phyloP scores from a whole-genome alignment of 2,329 filamentous ascomycete species.

The Trichocomaceae sp. region DNA sequence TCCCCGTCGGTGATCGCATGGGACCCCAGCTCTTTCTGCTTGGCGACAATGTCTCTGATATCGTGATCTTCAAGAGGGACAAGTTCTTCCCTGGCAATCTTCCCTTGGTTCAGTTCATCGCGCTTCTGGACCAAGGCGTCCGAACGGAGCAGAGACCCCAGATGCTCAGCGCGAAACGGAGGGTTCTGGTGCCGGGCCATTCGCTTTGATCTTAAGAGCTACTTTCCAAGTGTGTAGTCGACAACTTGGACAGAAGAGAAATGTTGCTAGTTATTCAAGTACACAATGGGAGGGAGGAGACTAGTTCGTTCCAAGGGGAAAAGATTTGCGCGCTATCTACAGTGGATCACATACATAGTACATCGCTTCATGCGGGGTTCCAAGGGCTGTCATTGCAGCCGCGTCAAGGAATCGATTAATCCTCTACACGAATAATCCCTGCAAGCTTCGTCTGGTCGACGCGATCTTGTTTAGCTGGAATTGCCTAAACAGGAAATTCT shows the following conservation, averaged over 20 bases:
- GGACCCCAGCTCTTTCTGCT: constrained; percentile 58
- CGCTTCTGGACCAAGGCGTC: constrained; percentile 55
- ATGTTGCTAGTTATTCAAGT: neutral
- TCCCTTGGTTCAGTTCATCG: constrained; percentile 50
- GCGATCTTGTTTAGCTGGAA: neutral
- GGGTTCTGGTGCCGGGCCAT: constrained; percentile 36
- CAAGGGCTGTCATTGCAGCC: too few relatives aligned
- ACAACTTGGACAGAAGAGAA: neutral
- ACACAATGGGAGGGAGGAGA: neutral
- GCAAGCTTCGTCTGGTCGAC: too few relatives aligned
- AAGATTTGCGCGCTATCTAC: too few relatives aligned
- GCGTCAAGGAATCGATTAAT: too few relatives aligned
- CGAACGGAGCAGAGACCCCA: constrained; percentile 64
- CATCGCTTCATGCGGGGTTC: too few relatives aligned
- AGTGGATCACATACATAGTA: too few relatives aligned
- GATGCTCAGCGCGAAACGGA: constrained; percentile 66
- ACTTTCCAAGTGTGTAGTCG: neutral
- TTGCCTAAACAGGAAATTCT: neutral
- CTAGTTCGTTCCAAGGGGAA: too few relatives aligned
- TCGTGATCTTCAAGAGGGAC: constrained; percentile 57
- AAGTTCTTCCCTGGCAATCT: constrained; percentile 51
- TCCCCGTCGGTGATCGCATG: constrained; percentile 63
- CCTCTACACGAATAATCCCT: too few relatives aligned
- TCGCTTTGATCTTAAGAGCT: neutral
- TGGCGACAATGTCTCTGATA: constrained; percentile 58